Evolutionary conservation across 768 basidiomycete species (phyloP).

Genomic region (Russula sp.): DNA sequence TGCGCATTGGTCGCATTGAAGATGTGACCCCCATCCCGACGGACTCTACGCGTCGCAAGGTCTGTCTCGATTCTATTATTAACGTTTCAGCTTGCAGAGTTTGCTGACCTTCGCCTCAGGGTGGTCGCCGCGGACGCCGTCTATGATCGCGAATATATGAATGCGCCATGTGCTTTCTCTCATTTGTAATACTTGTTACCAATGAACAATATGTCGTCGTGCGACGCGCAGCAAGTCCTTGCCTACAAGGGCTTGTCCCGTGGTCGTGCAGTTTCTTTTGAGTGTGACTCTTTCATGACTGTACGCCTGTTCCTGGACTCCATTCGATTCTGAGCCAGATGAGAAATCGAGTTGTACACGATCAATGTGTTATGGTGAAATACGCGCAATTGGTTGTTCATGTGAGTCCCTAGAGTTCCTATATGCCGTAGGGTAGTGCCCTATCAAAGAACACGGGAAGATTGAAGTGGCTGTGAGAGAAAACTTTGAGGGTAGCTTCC

Average conservation of each 20-base stretch:
- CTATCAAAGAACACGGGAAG: constrained; percentile 1
- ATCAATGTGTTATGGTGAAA: constrained; percentile 1
- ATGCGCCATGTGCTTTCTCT: constrained; percentile 34
- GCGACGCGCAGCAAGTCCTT: constrained; percentile 79
- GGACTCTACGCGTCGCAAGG: constrained; percentile 97
- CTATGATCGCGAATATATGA: constrained; percentile 47
- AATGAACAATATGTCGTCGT: constrained; percentile 70
- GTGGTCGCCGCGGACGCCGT: constrained; percentile 99
- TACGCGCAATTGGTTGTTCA: not conserved
- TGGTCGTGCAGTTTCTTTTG: constrained; percentile 49
- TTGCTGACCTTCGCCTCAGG: constrained; percentile 46
- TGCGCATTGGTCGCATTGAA: constrained; percentile 97
- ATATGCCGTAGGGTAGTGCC: not conserved
- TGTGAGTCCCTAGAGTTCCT: not conserved
- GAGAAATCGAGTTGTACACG: not conserved
- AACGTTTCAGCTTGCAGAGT: not conserved
- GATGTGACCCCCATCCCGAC: constrained; percentile 98
- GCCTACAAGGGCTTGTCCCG: constrained; percentile 61
- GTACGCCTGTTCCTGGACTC: not conserved
- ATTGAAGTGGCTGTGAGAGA: constrained; percentile 1
- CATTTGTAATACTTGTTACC: constrained; percentile 40
- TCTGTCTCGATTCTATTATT: constrained; percentile 37
- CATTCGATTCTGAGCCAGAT: not conserved
- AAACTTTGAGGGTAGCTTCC: constrained; percentile 21
- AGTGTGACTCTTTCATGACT: constrained; percentile 7